Evolutionary conservation across 257 asterid genomes (phyloP).

Genomic region (Hygrophila difformis): DNA sequence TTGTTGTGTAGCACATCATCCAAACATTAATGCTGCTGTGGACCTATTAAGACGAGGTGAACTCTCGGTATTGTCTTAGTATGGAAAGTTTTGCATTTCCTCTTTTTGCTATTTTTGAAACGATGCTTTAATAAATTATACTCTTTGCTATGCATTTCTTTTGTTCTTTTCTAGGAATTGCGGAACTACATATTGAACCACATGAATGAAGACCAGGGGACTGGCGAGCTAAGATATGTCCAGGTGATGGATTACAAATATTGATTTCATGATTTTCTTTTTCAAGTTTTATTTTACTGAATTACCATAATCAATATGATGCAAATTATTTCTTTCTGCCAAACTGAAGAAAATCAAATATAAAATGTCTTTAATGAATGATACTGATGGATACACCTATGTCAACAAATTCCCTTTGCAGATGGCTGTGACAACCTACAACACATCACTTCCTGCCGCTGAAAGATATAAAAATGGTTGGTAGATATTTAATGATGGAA

Average conservation of each 20-base stretch:
- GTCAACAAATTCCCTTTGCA: constrained; percentile 12
- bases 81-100: constrained; percentile 2
- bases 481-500: constrained; percentile 18
- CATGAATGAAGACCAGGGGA: constrained; percentile 82
- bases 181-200: constrained; percentile 60
- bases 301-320: no score
- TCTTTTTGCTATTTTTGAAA: neutral
- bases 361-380: neutral
- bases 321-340: no score
- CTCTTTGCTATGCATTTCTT: neutral
- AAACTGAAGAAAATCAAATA: neutral
- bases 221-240: constrained; percentile 86
- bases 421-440: constrained; percentile 94
- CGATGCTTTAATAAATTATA: neutral
- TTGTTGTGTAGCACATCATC: constrained; percentile 76
- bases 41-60: constrained; percentile 61
- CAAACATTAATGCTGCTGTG: constrained; percentile 79
- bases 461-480: constrained; percentile 80
- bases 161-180: constrained; percentile 36
- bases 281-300: no score
- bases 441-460: constrained; percentile 72
- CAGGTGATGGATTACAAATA: constrained; percentile 44
- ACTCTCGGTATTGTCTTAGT: constrained; percentile 17
- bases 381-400: neutral
- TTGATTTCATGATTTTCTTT: constrained; percentile 3